Base-by-base conservation (phyloP, 306 rosid genomes). In the Cucumis hystrix region DNA sequence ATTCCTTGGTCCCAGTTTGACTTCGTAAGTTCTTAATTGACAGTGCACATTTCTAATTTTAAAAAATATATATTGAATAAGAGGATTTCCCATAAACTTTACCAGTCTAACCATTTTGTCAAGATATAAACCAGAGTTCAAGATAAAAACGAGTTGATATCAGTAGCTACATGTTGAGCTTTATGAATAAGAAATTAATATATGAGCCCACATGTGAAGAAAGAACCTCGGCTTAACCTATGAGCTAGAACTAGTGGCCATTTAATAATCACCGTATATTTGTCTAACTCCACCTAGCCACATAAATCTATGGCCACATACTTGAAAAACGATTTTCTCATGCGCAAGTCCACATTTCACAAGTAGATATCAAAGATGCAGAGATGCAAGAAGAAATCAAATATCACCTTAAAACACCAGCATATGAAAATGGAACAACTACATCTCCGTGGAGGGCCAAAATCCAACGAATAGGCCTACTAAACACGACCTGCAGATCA, bases 401-500 rank as follows among this genome's bases (percentile, higher is more conserved):
- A 70, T 57, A 78, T 77, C 83, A 94, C 98, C 98, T 95, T 47
- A 59, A 68, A 79, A 92, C 85, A 69, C 96, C 92, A 89, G 97
- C 93, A 89, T 76, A 95, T 20, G 80, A 54, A 83, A 95, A 89
- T n/a, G 98, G 98, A 77, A 92, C 92, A 18, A 89, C 88, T 64
- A 83, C 83, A 82, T 89, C 92, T 76, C 98, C 96, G 41, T 92
- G 93, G 64, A 92, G 83, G 17, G 98, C 97, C 86, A 95, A 83
- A 85, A 95, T 89, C 98, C 98, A 95, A 43, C 97, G 92, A 81
- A 95, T 85, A 69, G 97, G 98, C 86, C 96, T 88, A 85, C 96
- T 92, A 84, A 95, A 95, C 85, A 95, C 77, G 79, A 95, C 91
- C 98, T 95, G 79, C 72, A 85, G 17, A 74, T 47, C 59, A 76